Base-by-base conservation (phyloP, 441 rosid species). In the Raphanus hybrid region DNA sequence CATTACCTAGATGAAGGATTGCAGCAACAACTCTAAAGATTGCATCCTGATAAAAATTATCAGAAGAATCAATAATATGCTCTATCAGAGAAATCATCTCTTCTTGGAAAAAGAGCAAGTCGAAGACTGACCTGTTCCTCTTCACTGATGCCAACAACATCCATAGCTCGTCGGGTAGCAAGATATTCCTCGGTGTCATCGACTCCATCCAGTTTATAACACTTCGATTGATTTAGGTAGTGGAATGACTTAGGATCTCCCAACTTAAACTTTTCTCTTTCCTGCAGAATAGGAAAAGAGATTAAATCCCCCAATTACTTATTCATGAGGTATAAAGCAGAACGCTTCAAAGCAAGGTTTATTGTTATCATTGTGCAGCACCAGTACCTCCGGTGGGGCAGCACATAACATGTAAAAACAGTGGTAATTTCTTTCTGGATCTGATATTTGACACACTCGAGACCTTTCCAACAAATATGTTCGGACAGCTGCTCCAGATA, bases 161-260 rank as follows among this genome's bases (percentile, higher is more conserved):
- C 99, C 99, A 97, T 97, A 45, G 99, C 99, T 85, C 99, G 84
- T 82, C 97, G 91, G 81, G 98, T 97, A 74, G 98, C 99, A 68
- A 94, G 93, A 82, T 97, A 97, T 78, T 97, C 99, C 18, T 92
- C 89, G 3, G 96, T 82, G 77, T 97, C 99, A 84, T 87, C 88
- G 75, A 97, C 88, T 63, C 97, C 99, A 82, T 94, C 94, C 86
- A 97, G 76, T 76, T 82, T 86, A 82, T 73, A 91, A 83, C 99
- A 97, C 75, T 83, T 85, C 11, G 99, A 94, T 75, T 94, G 99
- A 81, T 97, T 97, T 80, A 97, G 82, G 87, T 91, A 97, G 84
- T 91, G 98, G 76, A 82, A 97, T 54, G 90, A 84, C 78, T 74
- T 87, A 11, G 98, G 93, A 85, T 73, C 80, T 70, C 78, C 91